Evolutionary conservation across 2,329 filamentous ascomycete genomes (phyloP).

Genomic region (Penicillium brevicompactum): DNA sequence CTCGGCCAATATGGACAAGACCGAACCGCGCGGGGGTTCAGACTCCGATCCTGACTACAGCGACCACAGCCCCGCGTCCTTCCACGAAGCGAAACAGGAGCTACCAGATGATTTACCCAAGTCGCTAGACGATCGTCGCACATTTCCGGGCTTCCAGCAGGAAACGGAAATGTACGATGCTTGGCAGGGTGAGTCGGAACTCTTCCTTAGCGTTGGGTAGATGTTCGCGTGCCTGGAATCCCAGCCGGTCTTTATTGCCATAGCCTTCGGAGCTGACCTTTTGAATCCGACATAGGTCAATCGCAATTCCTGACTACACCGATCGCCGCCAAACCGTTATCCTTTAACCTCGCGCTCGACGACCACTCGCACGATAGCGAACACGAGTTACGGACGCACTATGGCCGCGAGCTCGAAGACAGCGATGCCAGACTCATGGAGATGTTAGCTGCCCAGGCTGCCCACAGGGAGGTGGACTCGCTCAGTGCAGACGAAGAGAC

Average conservation of each 20-base stretch:
- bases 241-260: not conserved
- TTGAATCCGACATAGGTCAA: slow-evolving; percentile 64
- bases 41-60: slow-evolving; percentile 27
- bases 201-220: slow-evolving; percentile 2
- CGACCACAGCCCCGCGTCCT: slow-evolving; percentile 23
- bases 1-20: slow-evolving; percentile 37
- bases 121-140: slow-evolving; percentile 84
- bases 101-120: slow-evolving; percentile 86
- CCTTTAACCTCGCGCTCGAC: slow-evolving; percentile 83
- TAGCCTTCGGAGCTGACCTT: slow-evolving; percentile 9
- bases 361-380: slow-evolving; percentile 73
- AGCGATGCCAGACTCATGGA: slow-evolving; percentile 89
- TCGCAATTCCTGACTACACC: slow-evolving; percentile 92
- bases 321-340: slow-evolving; percentile 77
- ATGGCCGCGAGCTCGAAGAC: slow-evolving; percentile 58
- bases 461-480: slow-evolving; percentile 70
- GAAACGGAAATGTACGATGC: slow-evolving; percentile 99
- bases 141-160: slow-evolving; percentile 66
- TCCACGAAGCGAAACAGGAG: slow-evolving; percentile 30
- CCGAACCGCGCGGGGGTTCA: slow-evolving; percentile 34
- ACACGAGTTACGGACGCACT: slow-evolving; percentile 37
- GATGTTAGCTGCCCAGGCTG: slow-evolving; percentile 94
- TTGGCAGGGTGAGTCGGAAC: slow-evolving; percentile 75
- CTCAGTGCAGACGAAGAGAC: slow-evolving; percentile 78
- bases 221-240: not conserved